phyloP scores from a whole-genome alignment of 2,329 filamentous ascomycete genomes.

The Clonostachys rosea region DNA sequence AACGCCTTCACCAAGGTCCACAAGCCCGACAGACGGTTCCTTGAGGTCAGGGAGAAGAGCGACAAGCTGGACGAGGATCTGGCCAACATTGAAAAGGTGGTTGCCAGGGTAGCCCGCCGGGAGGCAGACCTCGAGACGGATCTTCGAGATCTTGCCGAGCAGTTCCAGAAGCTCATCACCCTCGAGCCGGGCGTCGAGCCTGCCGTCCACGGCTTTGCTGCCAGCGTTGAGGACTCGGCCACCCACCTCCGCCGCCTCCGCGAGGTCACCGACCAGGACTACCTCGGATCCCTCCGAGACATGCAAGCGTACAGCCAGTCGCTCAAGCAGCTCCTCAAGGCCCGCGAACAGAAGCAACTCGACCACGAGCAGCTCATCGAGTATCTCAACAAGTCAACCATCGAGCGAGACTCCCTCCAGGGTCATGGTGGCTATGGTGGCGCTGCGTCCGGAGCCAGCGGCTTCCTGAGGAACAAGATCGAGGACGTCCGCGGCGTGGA shows the following conservation, averaged over 20 bases:
- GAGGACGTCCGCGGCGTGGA: constrained; percentile 96
- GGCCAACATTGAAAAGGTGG: constrained; percentile 90
- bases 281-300: constrained; percentile 85
- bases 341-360: constrained; percentile 94
- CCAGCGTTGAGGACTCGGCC: constrained; percentile 79
- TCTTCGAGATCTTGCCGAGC: constrained; percentile 82
- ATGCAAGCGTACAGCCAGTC: constrained; percentile 94
- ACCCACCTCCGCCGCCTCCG: constrained; percentile 74
- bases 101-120: constrained; percentile 81
- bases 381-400: constrained; percentile 86
- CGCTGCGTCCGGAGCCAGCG: constrained; percentile 64
- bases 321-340: constrained; percentile 83
- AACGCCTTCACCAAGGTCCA: constrained; percentile 97
- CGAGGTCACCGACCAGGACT: constrained; percentile 92
- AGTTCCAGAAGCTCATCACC: constrained; percentile 89
- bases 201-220: constrained; percentile 80
- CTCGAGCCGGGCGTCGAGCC: constrained; percentile 84
- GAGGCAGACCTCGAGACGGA: constrained; percentile 86
- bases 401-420: constrained; percentile 76
- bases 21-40: constrained; percentile 90
- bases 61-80: constrained; percentile 95
- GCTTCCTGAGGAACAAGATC: constrained; percentile 89
- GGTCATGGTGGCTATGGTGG: constrained; percentile 37
- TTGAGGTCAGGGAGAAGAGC: constrained; percentile 87
- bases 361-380: constrained; percentile 96